Evolutionary conservation across 2,329 filamentous ascomycete species (phyloP), one percentile per base, ranked within the genome.

Genomic region (Talaromyces pinophilus): DNA sequence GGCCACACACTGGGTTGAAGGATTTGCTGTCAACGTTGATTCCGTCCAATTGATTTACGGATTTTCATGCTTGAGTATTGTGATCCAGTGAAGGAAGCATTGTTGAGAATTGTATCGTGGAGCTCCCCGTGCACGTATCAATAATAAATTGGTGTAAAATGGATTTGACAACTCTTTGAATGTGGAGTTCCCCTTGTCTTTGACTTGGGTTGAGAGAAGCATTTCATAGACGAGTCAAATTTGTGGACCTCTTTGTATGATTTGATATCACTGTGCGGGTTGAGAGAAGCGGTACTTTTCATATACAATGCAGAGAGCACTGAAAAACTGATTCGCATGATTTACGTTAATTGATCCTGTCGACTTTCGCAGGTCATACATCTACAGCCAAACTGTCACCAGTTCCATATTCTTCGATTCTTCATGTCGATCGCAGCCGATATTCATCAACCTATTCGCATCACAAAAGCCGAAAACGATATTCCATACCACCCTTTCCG

Each of bases 251-350:
- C 46, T 30, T 33, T 54, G 50, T 33, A 54, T 54, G 28, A 54
- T n/a, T 54, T 33, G 50, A 54, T n/a, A 54, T 54, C 17, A 50
- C 48, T 52, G 50, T 54, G 50, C 28, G 17, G 50, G 50, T 54
- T 54, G 50, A 54, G 50, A 54, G 50, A 54, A 54, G 50, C 50
- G 28, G 8, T 17, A 52, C 15, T 33, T 46, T 54, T 54, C 25
- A 54, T 3, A 33, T 54, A 33, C 15, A 30, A 33, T 19, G 50
- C 28, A 2, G 50, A 54, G 50, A 30, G 8, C 28, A 33, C 50
- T 30, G 50, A 17, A 33, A n/a, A n/a, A 54, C 28, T 54, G 28
- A n/a, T n/a, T 33, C 50, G 50, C 50, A 19, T 54, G 50, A 30
- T 54, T 15, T n/a, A n/a, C 50, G 25, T 33, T 11, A 33, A 54